These are phyloP conservation scores for Cystofilobasidium ferigula DNA, from an alignment of 768 basidiomycete genomes.

Conservation along the genomic window DNA sequence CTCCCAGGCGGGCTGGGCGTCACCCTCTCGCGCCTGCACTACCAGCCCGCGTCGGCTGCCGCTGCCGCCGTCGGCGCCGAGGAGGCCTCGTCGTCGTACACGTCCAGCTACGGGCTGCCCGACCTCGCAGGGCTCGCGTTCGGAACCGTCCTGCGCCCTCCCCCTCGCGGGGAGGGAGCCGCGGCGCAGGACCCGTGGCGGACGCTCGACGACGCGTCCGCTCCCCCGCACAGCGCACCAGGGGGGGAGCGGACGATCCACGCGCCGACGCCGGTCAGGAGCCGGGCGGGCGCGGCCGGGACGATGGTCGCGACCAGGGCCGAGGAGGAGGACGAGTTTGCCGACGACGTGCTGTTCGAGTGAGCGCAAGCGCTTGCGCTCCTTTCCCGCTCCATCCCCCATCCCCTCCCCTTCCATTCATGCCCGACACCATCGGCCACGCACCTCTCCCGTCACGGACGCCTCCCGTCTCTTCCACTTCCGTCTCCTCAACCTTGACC, in stretches of 20 bases:
- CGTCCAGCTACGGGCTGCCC: background rate
- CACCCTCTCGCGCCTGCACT: constrained; percentile 4
- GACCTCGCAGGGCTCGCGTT: background rate
- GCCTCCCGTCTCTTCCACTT: no score
- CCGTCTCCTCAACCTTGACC: no score
- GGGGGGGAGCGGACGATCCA: constrained; percentile 26
- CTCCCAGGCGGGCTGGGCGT: constrained; percentile 9
- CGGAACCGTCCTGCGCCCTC: background rate
- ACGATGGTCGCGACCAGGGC: background rate
- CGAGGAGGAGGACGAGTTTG: constrained; percentile 17
- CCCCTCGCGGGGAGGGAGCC: no score
- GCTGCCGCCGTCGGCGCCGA: background rate
- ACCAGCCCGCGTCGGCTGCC: background rate
- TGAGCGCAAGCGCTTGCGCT: no score
- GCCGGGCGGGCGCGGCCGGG: no score
- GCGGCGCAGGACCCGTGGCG: constrained; percentile 36
- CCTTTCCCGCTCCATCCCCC: no score
- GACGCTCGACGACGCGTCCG: constrained; percentile 52
- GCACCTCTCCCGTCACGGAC: no score
- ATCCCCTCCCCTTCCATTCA: no score
- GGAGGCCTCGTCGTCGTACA: background rate
- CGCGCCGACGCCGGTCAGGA: background rate
- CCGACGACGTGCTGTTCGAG: constrained; percentile 8
- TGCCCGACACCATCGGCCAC: no score
- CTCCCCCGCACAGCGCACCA: constrained; percentile 17